Evolutionary conservation across 208 protist genomes (phyloP).

Genomic region (Spongospora subterranea): DNA sequence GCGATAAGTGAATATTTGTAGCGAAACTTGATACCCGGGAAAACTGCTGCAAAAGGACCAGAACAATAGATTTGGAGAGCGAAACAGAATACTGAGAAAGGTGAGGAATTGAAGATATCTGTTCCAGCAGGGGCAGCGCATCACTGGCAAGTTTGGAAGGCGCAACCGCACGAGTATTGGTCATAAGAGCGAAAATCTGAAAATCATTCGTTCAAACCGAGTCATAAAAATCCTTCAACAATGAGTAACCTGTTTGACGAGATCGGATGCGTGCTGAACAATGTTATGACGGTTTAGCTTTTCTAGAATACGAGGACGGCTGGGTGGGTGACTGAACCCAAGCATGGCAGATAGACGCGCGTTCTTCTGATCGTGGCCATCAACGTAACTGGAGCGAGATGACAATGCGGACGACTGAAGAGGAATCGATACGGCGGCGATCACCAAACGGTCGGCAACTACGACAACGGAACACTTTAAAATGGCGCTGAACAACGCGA

Average conservation of each 20-base stretch:
- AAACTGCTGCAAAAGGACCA: not conserved
- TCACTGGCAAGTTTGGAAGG: not conserved
- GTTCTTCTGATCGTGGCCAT: constrained; percentile 47
- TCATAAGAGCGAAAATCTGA: constrained; percentile 34
- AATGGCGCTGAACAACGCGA: not conserved
- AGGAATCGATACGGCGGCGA: constrained; percentile 28
- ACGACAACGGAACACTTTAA: not conserved
- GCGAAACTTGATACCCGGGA: no score
- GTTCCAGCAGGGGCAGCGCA: not conserved
- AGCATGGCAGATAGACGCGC: constrained; percentile 12
- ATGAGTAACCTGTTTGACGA: not conserved
- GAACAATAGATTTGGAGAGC: not conserved
- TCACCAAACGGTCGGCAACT: constrained; percentile 17
- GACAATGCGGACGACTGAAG: not conserved
- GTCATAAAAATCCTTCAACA: not conserved
- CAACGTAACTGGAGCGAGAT: not conserved
- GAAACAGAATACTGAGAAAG: not conserved
- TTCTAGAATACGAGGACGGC: not conserved
- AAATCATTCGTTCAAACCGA: no score
- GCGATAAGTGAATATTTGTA: no score
- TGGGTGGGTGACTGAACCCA: constrained; percentile 16
- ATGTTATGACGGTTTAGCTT: not conserved
- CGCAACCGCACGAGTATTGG: not conserved
- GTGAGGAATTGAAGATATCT: not conserved
- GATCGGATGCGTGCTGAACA: not conserved